Base-by-base conservation (phyloP, 192 early-diverging fungal genomes). In the Spinellus fusiger region DNA sequence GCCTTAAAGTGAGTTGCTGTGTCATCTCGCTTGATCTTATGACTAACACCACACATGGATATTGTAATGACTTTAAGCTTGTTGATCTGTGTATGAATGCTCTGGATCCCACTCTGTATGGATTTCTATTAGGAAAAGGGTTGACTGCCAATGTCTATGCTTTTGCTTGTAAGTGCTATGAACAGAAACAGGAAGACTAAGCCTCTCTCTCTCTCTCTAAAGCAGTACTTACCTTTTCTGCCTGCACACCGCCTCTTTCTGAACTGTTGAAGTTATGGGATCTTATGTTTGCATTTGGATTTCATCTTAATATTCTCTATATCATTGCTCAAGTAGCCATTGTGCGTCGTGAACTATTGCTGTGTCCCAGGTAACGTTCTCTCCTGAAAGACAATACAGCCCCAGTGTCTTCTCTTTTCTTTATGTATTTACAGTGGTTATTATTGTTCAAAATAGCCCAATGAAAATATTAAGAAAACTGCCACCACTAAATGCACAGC, bases 261-360 rank as follows among this genome's bases (percentile, higher is more conserved):
- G 80, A 94, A 79, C 81, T 92, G 1, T 79, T 98, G 38, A 66
- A 81, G 25, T 79, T 98, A 33, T 98, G 96, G 96, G 96, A 98
- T 66, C 90, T 94, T 59, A 73, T 92, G 58, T 77, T 98, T 54
- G 87, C 91, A 0, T 95, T 83, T 64, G 96, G 96, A 25, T 80
- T 94, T 49, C 96, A 98, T 74, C 73, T 98, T 47, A 96, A 96
- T 62, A 86, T 98, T 29, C 70, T 98, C 10, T 91, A 87, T 73
- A 86, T 96, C 38, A 86, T 96, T 49, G 86, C 89, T 38, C 92
- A 93, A 64, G 59, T 98, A 50, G 65, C 91, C 7, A 54, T 86
- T 28, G 89, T 94, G 61, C 80, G 92, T 18, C 76, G 81, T 55
- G 80, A 94, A 40, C 74, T 96, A 9, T 56, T 96, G 40, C 72